phyloP scores from a whole-genome alignment of 371 early-diverging fungal genomes.

The Circinella minor region DNA sequence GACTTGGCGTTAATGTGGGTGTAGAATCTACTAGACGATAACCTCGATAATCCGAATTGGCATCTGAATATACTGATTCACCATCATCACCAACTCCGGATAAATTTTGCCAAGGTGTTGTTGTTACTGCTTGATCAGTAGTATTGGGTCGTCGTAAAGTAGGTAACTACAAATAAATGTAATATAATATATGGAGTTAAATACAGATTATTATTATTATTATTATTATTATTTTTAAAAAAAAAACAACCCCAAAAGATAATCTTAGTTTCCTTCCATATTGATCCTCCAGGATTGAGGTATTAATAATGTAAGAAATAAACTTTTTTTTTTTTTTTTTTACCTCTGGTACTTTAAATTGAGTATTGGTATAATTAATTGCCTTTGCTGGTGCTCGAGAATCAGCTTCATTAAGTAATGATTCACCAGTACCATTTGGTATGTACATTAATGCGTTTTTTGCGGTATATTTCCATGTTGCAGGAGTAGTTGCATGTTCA shows the following conservation, averaged over 20 bases:
- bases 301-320: background rate
- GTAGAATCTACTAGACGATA: conserved; percentile 72
- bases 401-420: conserved; percentile 38
- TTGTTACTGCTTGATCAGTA: background rate
- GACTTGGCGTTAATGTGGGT: conserved; percentile 65
- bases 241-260: background rate
- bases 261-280: no score
- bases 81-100: conserved; percentile 9
- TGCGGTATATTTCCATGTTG: conserved; percentile 63
- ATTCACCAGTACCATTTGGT: conserved; percentile 52
- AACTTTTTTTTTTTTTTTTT: no score
- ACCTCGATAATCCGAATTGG: conserved; percentile 38
- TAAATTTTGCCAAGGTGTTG: conserved; percentile 3
- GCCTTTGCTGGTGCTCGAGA: conserved; percentile 57
- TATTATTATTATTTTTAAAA: background rate
- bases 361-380: conserved; percentile 59
- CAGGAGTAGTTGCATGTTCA: conserved; percentile 31
- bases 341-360: conserved; percentile 30
- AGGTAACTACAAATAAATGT: background rate
- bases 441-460: conserved; percentile 72
- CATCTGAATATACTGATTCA: background rate
- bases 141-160: background rate
- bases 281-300: no score
- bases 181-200: no score
- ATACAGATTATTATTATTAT: no score